These are phyloP conservation scores for Hypoxylon intermedium DNA, from an alignment of 495 filamentous ascomycete genomes.

Conservation along the genomic window DNA sequence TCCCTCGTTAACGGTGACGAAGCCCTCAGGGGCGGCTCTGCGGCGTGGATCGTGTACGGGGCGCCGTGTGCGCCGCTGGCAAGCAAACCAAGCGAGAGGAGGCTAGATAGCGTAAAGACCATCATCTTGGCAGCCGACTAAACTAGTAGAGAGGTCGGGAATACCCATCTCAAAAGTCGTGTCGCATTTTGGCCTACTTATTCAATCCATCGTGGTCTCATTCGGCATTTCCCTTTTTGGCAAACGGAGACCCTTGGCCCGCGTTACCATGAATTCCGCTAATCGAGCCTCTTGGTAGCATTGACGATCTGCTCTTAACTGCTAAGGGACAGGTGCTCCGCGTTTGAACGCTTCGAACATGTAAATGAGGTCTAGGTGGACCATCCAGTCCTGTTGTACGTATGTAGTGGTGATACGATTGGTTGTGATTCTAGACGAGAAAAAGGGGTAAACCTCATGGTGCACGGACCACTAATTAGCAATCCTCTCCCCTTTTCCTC, in stretches of 20 bases:
- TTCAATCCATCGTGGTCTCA: slow-evolving; percentile 6
- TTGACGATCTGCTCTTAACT: slow-evolving; percentile 1
- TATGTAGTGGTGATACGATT: too few relatives aligned
- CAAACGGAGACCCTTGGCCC: slow-evolving; percentile 21
- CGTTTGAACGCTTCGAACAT: too few relatives aligned
- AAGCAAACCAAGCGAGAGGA: slow-evolving; percentile 25
- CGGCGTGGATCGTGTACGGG: not conserved
- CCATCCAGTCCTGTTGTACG: too few relatives aligned
- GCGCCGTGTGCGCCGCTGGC: slow-evolving; percentile 3
- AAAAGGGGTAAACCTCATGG: too few relatives aligned
- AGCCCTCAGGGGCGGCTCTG: slow-evolving; percentile 41
- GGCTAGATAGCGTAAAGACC: slow-evolving; percentile 11
- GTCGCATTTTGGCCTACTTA: slow-evolving; percentile 6
- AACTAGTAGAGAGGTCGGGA: not conserved
- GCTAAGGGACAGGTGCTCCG: too few relatives aligned
- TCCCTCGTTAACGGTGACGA: slow-evolving; percentile 58
- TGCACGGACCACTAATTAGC: too few relatives aligned
- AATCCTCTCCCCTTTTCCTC: too few relatives aligned
- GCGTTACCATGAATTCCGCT: slow-evolving; percentile 18
- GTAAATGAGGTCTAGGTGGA: too few relatives aligned
- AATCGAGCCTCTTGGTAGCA: slow-evolving; percentile 29
- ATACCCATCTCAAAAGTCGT: not conserved
- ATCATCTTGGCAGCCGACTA: slow-evolving; percentile 20
- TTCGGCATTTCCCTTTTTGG: slow-evolving; percentile 26
- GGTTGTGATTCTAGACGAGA: too few relatives aligned